Base-by-base conservation (phyloP, 2,329 filamentous ascomycete genomes). In the Exophiala lecanii-corni region DNA sequence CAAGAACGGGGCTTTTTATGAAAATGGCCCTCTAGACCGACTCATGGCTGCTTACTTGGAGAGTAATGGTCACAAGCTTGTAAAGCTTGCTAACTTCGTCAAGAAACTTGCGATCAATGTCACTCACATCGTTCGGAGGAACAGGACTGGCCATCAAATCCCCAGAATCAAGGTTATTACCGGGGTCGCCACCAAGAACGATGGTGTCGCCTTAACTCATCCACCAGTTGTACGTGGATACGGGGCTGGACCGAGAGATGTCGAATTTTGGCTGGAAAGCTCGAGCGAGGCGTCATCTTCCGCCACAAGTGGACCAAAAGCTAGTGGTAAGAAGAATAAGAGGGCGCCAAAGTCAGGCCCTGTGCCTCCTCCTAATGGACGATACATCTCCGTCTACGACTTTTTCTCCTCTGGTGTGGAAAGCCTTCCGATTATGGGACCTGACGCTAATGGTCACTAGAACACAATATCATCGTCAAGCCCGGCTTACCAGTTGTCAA, bases 401-500 rank as follows among this genome's bases (percentile, higher is more conserved):
- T 72, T 75, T 62, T 77, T 78, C 57, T 50, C 56, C 41, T 28
- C 25, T n/a, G 25, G 25, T 28, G 25, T 28, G 25, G 25, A 28
- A 28, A 28, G 25, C 25, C 25, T 28, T 28, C 44, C 62, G 44
- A 57, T 64, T 71, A 58, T 62, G 65, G 25, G 10, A 17, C 21
- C 2, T 19, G n/a, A 3, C 26, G 5, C 21, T 33, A 18, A 28
- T 36, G 7, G 30, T 15, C 23, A 17, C n/a, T 57, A 72, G 64
- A 35, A 57, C 71, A 61, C 46, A 48, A 43, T 15, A 65, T 74
- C 30, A 50, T 53, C 0, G 41, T 63, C 1, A 31, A 32, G 5
- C 56, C 60, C 0, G 55, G 68, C 2, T 61, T 74, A 3, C 82
- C 84, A 0, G 69, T 87, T 1, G 61, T 89, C 50, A 88, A 89